These are phyloP conservation scores for Colletotrichum tropicicola DNA, from an alignment of 2,329 filamentous ascomycete species.

Conservation along the genomic window DNA sequence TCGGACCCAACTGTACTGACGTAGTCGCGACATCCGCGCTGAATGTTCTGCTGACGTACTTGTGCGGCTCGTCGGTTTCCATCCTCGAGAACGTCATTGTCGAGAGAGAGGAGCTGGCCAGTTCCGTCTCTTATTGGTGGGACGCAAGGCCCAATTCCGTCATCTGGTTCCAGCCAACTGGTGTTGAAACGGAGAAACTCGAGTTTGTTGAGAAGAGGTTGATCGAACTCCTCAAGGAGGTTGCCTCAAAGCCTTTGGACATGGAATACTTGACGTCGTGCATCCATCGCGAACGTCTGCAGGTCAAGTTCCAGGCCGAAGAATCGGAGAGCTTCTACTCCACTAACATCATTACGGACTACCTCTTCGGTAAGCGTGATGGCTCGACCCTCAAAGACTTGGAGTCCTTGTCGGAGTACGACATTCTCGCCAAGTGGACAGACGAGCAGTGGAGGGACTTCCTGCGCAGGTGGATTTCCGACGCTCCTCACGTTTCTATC, in stretches of 20 bases:
- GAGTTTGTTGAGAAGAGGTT: constrained; percentile 85
- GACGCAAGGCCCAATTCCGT: constrained; percentile 84
- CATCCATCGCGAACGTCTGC: constrained; percentile 81
- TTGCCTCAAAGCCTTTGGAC: constrained; percentile 82
- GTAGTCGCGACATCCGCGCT: constrained; percentile 74
- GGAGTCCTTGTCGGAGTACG: constrained; percentile 65
- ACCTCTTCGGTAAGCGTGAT: constrained; percentile 87
- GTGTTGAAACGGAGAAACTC: constrained; percentile 88
- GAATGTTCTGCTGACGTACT: constrained; percentile 83
- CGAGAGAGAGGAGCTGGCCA: constrained; percentile 91
- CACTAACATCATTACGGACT: constrained; percentile 88
- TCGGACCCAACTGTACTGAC: constrained; percentile 85
- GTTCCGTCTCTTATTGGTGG: constrained; percentile 81
- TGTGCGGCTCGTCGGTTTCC: constrained; percentile 92
- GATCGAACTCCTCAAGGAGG: constrained; percentile 83
- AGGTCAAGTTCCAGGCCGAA: constrained; percentile 86
- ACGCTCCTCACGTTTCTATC: constrained; percentile 87
- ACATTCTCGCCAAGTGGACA: constrained; percentile 79
- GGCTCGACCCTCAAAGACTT: constrained; percentile 78
- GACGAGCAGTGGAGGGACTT: constrained; percentile 87
- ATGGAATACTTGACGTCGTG: constrained; percentile 92
- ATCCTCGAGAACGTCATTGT: constrained; percentile 92
- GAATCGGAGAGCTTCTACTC: constrained; percentile 83
- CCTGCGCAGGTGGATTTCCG: constrained; percentile 82
- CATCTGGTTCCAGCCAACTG: constrained; percentile 86